Percentiles rank a stretch among this genome's conserved stretches.
These are phyloP conservation scores for Penicillium daleae DNA, from an alignment of 495 filamentous ascomycete genomes.

Conservation along the genomic window DNA sequence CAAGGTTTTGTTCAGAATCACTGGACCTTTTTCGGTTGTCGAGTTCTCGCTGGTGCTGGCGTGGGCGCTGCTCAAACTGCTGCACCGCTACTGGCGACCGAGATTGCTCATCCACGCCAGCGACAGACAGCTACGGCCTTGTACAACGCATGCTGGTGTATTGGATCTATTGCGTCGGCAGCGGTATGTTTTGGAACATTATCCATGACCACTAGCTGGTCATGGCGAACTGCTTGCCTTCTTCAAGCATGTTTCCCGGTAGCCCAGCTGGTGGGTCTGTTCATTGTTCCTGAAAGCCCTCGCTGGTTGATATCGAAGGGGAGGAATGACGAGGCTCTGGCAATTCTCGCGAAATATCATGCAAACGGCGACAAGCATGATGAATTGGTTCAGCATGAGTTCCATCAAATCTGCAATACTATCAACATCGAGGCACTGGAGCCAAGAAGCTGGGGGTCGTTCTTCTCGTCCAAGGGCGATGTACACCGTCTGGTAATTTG, in stretches of 20 bases:
- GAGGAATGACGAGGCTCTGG: slow-evolving; percentile 42
- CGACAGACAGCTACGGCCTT: slow-evolving; percentile 32
- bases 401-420: slow-evolving; percentile 47
- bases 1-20: slow-evolving; percentile 21
- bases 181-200: slow-evolving; percentile 26
- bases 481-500: slow-evolving; percentile 62
- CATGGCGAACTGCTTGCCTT: slow-evolving; percentile 29
- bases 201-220: slow-evolving; percentile 23
- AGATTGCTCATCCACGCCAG: slow-evolving; percentile 31
- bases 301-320: slow-evolving; percentile 48
- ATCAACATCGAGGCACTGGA: slow-evolving; percentile 46
- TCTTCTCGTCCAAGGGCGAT: slow-evolving; percentile 70
- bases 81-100: slow-evolving; percentile 29
- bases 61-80: slow-evolving; percentile 30
- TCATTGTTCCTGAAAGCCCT: slow-evolving; percentile 29
- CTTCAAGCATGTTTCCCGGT: slow-evolving; percentile 27
- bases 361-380: slow-evolving; percentile 35
- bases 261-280: slow-evolving; percentile 18
- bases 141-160: slow-evolving; percentile 28
- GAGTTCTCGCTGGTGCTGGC: slow-evolving; percentile 26
- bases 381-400: slow-evolving; percentile 38
- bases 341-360: slow-evolving; percentile 43
- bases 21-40: slow-evolving; percentile 30
- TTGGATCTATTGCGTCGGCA: slow-evolving; percentile 28
- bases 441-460: slow-evolving; percentile 37